Base-by-base conservation (phyloP, 176 grass and related monocot species). In the Eleusine indica region DNA sequence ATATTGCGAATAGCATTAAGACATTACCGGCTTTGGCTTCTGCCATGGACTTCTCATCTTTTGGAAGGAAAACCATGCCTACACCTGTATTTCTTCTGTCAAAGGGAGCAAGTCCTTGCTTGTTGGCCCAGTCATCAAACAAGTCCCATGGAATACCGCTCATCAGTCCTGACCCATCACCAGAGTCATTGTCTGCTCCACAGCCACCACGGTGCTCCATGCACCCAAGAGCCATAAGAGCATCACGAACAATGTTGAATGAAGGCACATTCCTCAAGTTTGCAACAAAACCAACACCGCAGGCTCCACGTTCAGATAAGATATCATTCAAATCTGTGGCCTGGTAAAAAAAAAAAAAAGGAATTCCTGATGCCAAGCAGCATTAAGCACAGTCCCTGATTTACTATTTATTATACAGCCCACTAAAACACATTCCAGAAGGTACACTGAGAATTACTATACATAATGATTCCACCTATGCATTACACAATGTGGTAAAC, bases 171-270 rank as follows among this genome's bases (percentile, higher is more conserved):
- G 97, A 58, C 9, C 97, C 97, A 47, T 99, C 97, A 64, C 97
- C 97, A 69, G 97, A 99, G 93, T 96, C 93, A 76, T 94, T 99
- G 86, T 99, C 97, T 10, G 97, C 93, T 61, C 93, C 93, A 81
- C 97, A 99, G 47, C 97, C 97, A 77, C 97, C 97, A 79, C 97
- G 97, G 68, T 99, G 97, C 87, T 99, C 97, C 97, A 99, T 99
- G 91, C 97, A 99, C 9, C 97, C 93, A 74, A 99, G 94, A 73
- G 97, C 97, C 5, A 35, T 80, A 80, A 99, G 89, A 80, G 97
- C 93, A 87, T 99, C 97, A 2, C 48, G 83, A 41, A 99, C 88
- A 74, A 94, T 94, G 81, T 96, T 92, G 88, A 94, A 93, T 1
- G 91, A 99, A 76, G 97, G 88, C 73, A 79, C 89, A 73, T 99